Conservation (phyloP, 2,329 filamentous ascomycete species). For the Dothistroma septosporum region DNA sequence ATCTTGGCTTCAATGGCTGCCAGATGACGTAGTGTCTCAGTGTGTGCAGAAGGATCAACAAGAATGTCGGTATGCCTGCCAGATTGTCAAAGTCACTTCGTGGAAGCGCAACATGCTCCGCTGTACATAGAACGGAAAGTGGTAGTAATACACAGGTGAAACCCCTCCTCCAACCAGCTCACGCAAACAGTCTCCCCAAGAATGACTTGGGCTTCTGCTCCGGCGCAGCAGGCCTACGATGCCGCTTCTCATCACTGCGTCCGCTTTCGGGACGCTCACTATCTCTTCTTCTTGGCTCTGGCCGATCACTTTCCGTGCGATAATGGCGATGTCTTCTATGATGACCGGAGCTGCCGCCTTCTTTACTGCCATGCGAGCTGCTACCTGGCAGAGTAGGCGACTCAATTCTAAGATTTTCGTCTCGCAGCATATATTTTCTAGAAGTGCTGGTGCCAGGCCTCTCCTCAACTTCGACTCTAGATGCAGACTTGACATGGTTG, state of each 20-base stretch:
- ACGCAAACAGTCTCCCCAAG: conserved; percentile 5
- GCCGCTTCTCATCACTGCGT: background rate
- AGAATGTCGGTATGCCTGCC: background rate
- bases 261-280: background rate
- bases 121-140: background rate
- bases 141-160: background rate
- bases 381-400: background rate
- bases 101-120: background rate
- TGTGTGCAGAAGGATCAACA: background rate
- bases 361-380: conserved; percentile 3
- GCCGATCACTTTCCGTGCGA: conserved; percentile 8
- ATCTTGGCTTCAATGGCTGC: background rate
- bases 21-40: background rate
- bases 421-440: background rate
- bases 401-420: background rate
- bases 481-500: background rate
- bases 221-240: background rate
- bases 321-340: conserved; percentile 14
- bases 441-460: background rate
- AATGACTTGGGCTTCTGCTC: conserved; percentile 3
- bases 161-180: background rate
- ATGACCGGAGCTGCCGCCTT: conserved; percentile 13
- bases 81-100: background rate
- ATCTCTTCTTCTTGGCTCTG: conserved; percentile 2
- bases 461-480: background rate